Evolutionary conservation across 345 rosid species (phyloP).

Genomic region (Eutrema yunnanense): DNA sequence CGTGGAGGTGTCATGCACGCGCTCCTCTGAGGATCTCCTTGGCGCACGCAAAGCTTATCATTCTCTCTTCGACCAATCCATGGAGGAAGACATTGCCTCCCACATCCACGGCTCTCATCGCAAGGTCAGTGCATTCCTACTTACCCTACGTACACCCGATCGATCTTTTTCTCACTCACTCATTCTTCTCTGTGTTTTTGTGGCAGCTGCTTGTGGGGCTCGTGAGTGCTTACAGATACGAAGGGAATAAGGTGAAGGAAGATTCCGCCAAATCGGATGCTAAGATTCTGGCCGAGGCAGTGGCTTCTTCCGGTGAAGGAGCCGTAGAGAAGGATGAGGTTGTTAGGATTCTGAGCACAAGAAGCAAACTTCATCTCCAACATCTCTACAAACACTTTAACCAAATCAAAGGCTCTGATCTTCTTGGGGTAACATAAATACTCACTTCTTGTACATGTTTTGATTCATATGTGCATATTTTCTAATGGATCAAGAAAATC

Average conservation of each 20-base stretch:
- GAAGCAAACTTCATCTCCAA: slow-evolving; percentile 77
- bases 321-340: slow-evolving; percentile 54
- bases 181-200: neutral
- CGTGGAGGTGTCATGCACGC: slow-evolving; percentile 74
- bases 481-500: neutral
- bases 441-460: neutral
- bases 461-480: neutral
- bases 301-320: slow-evolving; percentile 36
- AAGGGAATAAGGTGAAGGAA: slow-evolving; percentile 57
- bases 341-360: slow-evolving; percentile 61
- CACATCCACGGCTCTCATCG: slow-evolving; percentile 41
- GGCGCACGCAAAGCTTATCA: slow-evolving; percentile 92
- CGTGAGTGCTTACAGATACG: slow-evolving; percentile 89
- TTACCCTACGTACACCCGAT: neutral
- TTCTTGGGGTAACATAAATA: slow-evolving; percentile 41
- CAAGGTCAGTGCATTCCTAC: slow-evolving; percentile 36
- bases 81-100: slow-evolving; percentile 76
- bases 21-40: slow-evolving; percentile 67
- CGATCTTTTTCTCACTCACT: neutral
- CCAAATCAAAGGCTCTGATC: slow-evolving; percentile 39
- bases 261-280: slow-evolving; percentile 65
- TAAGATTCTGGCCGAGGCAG: slow-evolving; percentile 34
- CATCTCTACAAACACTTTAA: slow-evolving; percentile 44
- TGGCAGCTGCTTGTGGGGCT: slow-evolving; percentile 77
- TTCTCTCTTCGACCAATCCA: slow-evolving; percentile 72